A percentile compares a stretch with the other conserved stretches of the same genome.
Evolutionary conservation across 257 asterid genomes (phyloP).

Genomic region (Capsicum rhomboideum): DNA sequence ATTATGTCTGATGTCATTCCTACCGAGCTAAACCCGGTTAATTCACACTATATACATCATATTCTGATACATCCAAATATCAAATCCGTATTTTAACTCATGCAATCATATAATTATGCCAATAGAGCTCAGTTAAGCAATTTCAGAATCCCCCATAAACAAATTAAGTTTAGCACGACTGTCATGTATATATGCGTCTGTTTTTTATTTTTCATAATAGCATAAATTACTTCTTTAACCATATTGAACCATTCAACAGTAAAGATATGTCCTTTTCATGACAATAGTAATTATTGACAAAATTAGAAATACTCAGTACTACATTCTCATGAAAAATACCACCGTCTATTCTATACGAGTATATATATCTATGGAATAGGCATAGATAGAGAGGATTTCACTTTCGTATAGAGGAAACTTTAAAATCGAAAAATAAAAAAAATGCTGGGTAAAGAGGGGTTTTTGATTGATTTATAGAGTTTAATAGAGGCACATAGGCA

Average conservation of each 20-base stretch:
- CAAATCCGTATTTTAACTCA: not conserved
- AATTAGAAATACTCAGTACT: not conserved
- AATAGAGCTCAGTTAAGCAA: not conserved
- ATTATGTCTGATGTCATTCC: too few species aligned
- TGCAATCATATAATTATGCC: not conserved
- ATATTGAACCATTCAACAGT: not conserved
- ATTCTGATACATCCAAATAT: not conserved
- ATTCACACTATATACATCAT: not conserved
- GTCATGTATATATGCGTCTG: not conserved
- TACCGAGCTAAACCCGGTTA: not conserved
- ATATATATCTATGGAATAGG: not conserved
- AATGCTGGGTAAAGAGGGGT: not conserved
- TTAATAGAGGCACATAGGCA: not conserved
- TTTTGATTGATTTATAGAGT: slow-evolving; percentile 1
- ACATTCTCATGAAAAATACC: not conserved
- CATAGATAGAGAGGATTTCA: not conserved
- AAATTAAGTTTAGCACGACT: not conserved
- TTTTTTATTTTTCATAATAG: not conserved
- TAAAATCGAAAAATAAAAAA: not conserved
- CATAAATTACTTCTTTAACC: not conserved
- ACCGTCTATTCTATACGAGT: not conserved
- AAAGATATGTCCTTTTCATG: not conserved
- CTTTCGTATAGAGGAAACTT: not conserved
- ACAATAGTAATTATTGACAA: not conserved
- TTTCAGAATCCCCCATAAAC: not conserved